Evolutionary conservation across 2,329 filamentous ascomycete genomes (phyloP), one percentile per base, ranked within the genome.

Genomic region (Xylaria hypoxylon): DNA sequence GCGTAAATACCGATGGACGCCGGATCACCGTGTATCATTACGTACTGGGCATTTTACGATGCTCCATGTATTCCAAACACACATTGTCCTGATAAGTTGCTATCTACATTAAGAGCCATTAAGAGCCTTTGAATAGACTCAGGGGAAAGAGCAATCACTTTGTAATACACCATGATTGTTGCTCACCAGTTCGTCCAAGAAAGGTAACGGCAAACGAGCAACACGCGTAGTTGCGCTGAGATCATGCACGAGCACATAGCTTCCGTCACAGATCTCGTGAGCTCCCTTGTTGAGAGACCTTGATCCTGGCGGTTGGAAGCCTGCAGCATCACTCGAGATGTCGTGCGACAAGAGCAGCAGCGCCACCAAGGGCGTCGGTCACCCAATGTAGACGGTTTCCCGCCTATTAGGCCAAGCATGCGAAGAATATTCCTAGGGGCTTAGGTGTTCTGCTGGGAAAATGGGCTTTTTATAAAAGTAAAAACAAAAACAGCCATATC

Each of bases 191-290:
- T 67, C 72, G 68, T 67, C 75, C 74, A 64, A 73, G 72, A 77
- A 73, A 65, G 73, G 75, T 73, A 77, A 76, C 73, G 67, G 68
- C 71, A 77, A 71, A 77, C 75, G 75, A 77, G 71, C 64, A 68
- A 70, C 66, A 71, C 70, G 73, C 73, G 67, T 73, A 70, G 69
- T 67, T 74, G 71, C 75, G 70, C 70, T 67, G 70, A 77, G 75
- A 77, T 77, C 72, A 77, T 76, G 76, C 75, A 77, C 71, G 68
- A 65, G 67, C 45, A 72, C 68, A 73, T 73, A 70, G 59, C 51
- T 52, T 62, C 70, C 69, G 69, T 68, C 72, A 68, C 69, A 76
- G 74, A 77, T 77, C 74, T 77, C 64, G 72, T 75, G 71, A 73
- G 69, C 70, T 70, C 70, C 71, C 72, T 73, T 70, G 52, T 38